Evolutionary conservation across 164 flowering plant genomes (phyloP).

Genomic region (Dillenia turbinata): DNA sequence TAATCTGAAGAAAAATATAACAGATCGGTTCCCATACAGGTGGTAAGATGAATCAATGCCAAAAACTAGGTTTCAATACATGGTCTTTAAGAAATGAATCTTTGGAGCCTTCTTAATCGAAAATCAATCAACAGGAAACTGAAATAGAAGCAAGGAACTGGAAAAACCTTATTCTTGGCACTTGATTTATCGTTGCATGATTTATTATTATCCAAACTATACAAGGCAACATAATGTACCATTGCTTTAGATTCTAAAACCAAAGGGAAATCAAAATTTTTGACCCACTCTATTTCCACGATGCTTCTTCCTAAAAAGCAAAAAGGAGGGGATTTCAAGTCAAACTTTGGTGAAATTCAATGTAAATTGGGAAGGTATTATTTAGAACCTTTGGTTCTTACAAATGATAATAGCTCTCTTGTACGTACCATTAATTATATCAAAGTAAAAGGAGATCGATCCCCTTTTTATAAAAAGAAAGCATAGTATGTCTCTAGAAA

Average conservation of each 20-base stretch:
- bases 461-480: no score
- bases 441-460: no score
- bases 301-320: conserved; percentile 18
- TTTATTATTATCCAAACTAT: conserved; percentile 24
- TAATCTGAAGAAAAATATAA: no score
- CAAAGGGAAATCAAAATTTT: conserved; percentile 28
- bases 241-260: conserved; percentile 22
- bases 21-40: no score
- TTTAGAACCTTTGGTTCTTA: no score
- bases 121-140: background rate
- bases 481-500: no score
- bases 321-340: no score
- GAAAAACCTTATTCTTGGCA: conserved; percentile 46
- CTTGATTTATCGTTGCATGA: conserved; percentile 34
- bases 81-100: background rate
- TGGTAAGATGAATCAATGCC: background rate
- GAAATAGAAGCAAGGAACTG: background rate
- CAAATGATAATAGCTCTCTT: no score
- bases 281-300: conserved; percentile 29
- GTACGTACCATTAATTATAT: no score
- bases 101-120: background rate
- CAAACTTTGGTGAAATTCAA: no score
- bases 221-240: conserved; percentile 37
- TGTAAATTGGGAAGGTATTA: no score
- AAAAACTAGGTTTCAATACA: background rate